A percentile compares a stretch with the other conserved stretches of the same genome.
Evolutionary conservation across 371 early-diverging fungal genomes (phyloP).

Genomic region (Mortierella sp.): DNA sequence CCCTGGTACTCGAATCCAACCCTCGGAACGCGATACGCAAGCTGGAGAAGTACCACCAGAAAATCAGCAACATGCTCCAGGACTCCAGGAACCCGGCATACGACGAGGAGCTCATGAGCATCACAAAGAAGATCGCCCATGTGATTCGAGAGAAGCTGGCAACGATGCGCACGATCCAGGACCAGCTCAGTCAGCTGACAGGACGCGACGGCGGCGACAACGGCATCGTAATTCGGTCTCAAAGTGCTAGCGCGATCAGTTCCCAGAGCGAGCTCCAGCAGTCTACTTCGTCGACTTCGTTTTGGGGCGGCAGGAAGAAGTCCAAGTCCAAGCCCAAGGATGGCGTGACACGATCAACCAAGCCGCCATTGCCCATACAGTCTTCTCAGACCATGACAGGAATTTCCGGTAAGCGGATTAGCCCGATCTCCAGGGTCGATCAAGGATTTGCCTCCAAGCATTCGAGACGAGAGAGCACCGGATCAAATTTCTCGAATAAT

Average conservation of each 20-base stretch:
- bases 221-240: slow-evolving; percentile 32
- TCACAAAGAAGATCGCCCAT: slow-evolving; percentile 44
- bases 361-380: slow-evolving; percentile 49
- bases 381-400: slow-evolving; percentile 43
- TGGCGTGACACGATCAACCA: slow-evolving; percentile 19
- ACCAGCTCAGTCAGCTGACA: slow-evolving; percentile 32
- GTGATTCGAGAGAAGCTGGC: slow-evolving; percentile 42
- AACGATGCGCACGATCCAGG: slow-evolving; percentile 54
- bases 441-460: slow-evolving; percentile 30
- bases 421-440: slow-evolving; percentile 18
- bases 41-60: slow-evolving; percentile 46
- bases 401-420: slow-evolving; percentile 23
- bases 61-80: slow-evolving; percentile 27
- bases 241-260: slow-evolving; percentile 48
- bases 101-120: slow-evolving; percentile 46
- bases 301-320: slow-evolving; percentile 52
- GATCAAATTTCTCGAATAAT: slow-evolving; percentile 40
- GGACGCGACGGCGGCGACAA: slow-evolving; percentile 21
- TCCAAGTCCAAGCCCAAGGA: slow-evolving; percentile 40
- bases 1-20: slow-evolving; percentile 34
- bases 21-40: slow-evolving; percentile 49
- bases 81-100: slow-evolving; percentile 35
- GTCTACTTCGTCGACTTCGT: slow-evolving; percentile 27
- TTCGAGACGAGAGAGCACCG: slow-evolving; percentile 40
- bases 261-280: slow-evolving; percentile 42